phyloP scores from a whole-genome alignment of 805 yeast genomes.

The Jamesozyma jinghongensis region DNA sequence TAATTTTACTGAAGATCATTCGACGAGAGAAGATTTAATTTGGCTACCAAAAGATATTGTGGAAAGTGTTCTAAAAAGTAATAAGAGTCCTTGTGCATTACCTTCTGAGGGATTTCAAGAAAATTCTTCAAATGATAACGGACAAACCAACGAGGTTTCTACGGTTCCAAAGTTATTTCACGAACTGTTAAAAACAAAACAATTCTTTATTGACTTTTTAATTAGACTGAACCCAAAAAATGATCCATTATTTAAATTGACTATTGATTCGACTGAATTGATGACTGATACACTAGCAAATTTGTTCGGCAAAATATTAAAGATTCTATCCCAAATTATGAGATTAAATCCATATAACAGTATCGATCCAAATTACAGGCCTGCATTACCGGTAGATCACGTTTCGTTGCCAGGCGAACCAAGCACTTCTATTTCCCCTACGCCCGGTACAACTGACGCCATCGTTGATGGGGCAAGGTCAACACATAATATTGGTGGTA shows the following conservation, averaged over 20 bases:
- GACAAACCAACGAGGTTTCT: background rate
- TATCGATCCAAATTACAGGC: constrained; percentile 21
- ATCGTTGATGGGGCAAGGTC: background rate
- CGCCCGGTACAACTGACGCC: background rate
- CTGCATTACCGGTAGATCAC: constrained; percentile 2
- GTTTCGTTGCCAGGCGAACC: no score
- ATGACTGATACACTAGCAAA: constrained; percentile 16
- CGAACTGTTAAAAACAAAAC: constrained; percentile 15
- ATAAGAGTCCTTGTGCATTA: background rate
- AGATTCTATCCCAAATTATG: constrained; percentile 19
- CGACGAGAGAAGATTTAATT: background rate
- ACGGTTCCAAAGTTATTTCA: constrained; percentile 12
- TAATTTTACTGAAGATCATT: background rate
- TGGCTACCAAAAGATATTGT: constrained; percentile 11
- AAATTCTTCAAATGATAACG: no score
- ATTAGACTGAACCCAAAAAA: constrained; percentile 10
- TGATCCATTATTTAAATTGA: constrained; percentile 2
- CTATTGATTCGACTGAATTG: constrained; percentile 9
- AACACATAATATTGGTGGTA: background rate
- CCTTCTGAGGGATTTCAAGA: no score
- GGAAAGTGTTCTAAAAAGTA: constrained; percentile 1
- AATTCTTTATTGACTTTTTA: constrained; percentile 13
- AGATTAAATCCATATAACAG: constrained; percentile 26
- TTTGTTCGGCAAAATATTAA: constrained; percentile 18
- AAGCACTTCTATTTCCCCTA: background rate